Conservation (phyloP, 169 alveolate genomes). For the Plasmodium cynomolgi region DNA sequence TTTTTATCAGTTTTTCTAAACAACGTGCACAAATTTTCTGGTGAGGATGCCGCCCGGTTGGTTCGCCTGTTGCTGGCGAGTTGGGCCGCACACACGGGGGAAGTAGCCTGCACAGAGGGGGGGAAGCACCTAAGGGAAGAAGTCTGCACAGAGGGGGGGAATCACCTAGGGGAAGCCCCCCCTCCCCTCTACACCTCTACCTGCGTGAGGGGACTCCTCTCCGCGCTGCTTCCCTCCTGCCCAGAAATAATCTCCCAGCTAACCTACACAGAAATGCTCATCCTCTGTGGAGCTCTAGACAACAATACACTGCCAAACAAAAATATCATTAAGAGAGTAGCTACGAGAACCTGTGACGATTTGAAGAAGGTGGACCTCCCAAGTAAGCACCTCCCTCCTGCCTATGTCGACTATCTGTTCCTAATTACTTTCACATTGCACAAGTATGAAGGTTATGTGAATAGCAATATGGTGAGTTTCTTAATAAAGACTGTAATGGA, state of each 20-base stretch:
- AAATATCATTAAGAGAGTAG: neutral
- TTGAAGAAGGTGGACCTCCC: neutral
- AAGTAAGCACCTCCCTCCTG: neutral
- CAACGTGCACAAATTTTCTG: slow-evolving; percentile 28
- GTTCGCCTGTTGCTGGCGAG: neutral
- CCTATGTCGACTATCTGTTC: slow-evolving; percentile 2
- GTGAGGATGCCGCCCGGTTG: neutral
- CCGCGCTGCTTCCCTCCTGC: slow-evolving; percentile 2
- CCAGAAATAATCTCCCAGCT: neutral
- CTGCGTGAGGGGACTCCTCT: slow-evolving; percentile 24
- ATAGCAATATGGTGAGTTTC: neutral
- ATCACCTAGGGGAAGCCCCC: neutral
- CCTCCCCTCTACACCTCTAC: neutral
- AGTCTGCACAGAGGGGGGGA: neutral
- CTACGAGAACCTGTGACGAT: neutral
- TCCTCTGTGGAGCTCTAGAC: slow-evolving; percentile 32
- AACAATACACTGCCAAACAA: neutral
- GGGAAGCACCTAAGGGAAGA: neutral
- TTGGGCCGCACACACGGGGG: slow-evolving; percentile 5
- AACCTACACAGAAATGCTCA: slow-evolving; percentile 26
- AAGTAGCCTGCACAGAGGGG: neutral
- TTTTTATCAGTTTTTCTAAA: slow-evolving; percentile 11
- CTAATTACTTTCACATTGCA: slow-evolving; percentile 1
- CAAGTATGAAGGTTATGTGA: neutral
- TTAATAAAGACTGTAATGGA: neutral